A percentile compares a stretch with the other conserved stretches of the same genome.
Conservation (phyloP, 768 basidiomycete species). For the Suillus bovinus region DNA sequence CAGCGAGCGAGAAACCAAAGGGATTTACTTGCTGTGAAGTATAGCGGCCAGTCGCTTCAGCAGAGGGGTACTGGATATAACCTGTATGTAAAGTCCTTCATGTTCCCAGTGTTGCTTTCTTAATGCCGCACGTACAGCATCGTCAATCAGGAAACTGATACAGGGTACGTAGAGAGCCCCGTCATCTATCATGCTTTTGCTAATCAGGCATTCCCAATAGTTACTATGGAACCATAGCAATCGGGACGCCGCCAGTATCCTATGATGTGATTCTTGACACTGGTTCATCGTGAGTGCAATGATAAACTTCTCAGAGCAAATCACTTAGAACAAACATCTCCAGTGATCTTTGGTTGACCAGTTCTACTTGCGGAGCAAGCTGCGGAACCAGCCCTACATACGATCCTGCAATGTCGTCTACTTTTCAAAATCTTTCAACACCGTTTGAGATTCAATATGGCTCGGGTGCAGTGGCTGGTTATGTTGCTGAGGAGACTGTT, state of each 20-base stretch:
- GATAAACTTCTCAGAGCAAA: conserved; percentile 1
- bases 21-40: conserved; percentile 43
- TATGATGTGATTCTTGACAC: conserved; percentile 51
- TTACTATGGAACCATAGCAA: conserved; percentile 30
- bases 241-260: conserved; percentile 42
- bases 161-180: conserved; percentile 41
- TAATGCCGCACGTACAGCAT: conserved; percentile 37
- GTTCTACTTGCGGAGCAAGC: conserved; percentile 24
- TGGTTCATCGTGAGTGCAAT: conserved; percentile 28
- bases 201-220: conserved; percentile 1
- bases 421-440: conserved; percentile 33
- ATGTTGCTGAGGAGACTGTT: conserved; percentile 39
- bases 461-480: conserved; percentile 46
- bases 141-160: conserved; percentile 61
- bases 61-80: conserved; percentile 48
- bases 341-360: conserved; percentile 47
- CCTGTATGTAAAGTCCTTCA: conserved; percentile 35
- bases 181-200: not conserved
- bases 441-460: conserved; percentile 45
- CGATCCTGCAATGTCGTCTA: conserved; percentile 28
- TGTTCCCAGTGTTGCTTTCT: not conserved
- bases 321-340: conserved; percentile 18
- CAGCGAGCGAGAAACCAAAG: conserved; percentile 42
- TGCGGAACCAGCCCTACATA: conserved; percentile 32
- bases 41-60: conserved; percentile 29